phyloP scores from a whole-genome alignment of 805 yeast genomes.

The Kuraishia hungarica region DNA sequence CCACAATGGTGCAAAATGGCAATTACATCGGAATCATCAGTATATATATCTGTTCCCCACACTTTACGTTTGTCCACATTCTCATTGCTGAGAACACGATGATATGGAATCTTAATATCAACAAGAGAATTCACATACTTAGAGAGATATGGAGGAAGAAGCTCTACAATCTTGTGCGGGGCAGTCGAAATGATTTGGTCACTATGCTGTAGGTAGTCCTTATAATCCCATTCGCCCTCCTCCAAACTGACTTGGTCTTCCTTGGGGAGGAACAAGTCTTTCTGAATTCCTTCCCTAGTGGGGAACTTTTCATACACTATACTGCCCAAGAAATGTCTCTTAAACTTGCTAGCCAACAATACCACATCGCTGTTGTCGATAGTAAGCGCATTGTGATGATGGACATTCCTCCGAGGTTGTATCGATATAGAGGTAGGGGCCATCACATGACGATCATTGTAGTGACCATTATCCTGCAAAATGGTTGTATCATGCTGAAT shows the following conservation, averaged over 20 bases:
- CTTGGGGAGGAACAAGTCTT: constrained; percentile 11
- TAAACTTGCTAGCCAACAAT: constrained; percentile 29
- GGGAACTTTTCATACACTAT: constrained; percentile 51
- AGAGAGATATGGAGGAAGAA: constrained; percentile 20
- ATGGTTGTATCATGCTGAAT: not conserved
- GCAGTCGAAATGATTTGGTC: not conserved
- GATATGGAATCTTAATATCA: constrained; percentile 48
- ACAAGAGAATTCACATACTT: constrained; percentile 37
- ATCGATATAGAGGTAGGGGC: not conserved
- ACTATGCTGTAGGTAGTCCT: constrained; percentile 1
- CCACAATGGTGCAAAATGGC: constrained; percentile 74
- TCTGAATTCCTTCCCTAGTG: constrained; percentile 28
- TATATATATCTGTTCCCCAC: constrained; percentile 92
- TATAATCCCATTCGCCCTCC: constrained; percentile 7
- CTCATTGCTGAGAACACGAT: constrained; percentile 28
- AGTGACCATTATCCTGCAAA: not conserved
- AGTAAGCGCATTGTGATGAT: constrained; percentile 1
- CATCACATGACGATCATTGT: not conserved
- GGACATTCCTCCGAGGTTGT: not conserved
- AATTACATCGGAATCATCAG: constrained; percentile 87
- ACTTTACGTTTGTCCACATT: constrained; percentile 42
- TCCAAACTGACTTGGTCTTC: constrained; percentile 11
- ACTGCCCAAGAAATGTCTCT: constrained; percentile 41
- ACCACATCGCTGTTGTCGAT: constrained; percentile 33
- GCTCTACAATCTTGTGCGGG: constrained; percentile 21